Percentiles rank a stretch among this genome's conserved stretches.
Evolutionary conservation across 371 early-diverging fungal species (phyloP).

Genomic region (Cladochytrium tenue): DNA sequence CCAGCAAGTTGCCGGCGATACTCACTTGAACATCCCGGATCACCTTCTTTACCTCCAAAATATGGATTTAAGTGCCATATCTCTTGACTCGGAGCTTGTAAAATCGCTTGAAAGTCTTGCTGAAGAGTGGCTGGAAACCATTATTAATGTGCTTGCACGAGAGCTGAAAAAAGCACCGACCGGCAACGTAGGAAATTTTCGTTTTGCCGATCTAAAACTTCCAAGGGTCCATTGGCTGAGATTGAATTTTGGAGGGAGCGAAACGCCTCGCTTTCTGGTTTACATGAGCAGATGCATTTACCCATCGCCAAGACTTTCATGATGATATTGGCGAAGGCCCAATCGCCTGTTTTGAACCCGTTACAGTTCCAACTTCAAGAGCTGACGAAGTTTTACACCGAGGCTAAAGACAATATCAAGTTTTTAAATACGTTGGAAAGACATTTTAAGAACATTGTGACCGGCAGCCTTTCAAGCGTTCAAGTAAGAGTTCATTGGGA

Average conservation of each 20-base stretch:
- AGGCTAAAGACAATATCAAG: conserved; percentile 63
- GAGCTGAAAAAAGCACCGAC: conserved; percentile 49
- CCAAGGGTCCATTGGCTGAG: conserved; percentile 57
- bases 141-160: conserved; percentile 40
- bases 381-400: conserved; percentile 56
- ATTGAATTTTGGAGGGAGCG: conserved; percentile 63
- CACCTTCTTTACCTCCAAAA: conserved; percentile 29
- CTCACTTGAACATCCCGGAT: conserved; percentile 51
- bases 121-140: conserved; percentile 57
- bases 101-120: conserved; percentile 42
- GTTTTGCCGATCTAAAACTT: background rate
- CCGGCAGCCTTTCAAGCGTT: conserved; percentile 46
- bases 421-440: conserved; percentile 60
- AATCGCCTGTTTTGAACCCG: conserved; percentile 36
- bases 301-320: conserved; percentile 49
- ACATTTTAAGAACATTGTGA: conserved; percentile 58
- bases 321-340: conserved; percentile 40
- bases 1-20: conserved; percentile 57
- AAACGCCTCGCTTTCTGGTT: conserved; percentile 47
- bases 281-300: conserved; percentile 57
- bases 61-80: conserved; percentile 24
- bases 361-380: conserved; percentile 56
- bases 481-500: conserved; percentile 24
- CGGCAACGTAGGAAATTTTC: conserved; percentile 42
- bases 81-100: conserved; percentile 34